A percentile compares a stretch with the other conserved stretches of the same genome.
phyloP scores from a whole-genome alignment of 2,329 filamentous ascomycete genomes.

The Clonostachys rosea region DNA sequence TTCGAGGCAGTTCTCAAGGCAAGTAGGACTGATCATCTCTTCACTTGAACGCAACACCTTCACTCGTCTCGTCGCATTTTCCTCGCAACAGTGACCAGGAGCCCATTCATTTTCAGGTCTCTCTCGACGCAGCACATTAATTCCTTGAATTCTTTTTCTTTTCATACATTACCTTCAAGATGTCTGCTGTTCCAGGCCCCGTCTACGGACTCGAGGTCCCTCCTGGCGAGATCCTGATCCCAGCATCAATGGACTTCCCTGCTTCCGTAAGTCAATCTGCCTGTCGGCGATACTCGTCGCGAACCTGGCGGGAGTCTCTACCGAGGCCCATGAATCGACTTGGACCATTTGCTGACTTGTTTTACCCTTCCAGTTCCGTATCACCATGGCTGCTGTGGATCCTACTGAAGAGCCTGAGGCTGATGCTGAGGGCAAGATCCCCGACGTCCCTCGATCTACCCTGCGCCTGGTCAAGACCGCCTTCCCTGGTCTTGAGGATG shows the following conservation, averaged over 20 bases:
- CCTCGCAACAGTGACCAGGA: too few relatives aligned
- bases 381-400: constrained; percentile 98
- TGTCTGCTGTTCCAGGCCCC: constrained; percentile 64
- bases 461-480: constrained; percentile 84
- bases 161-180: constrained; percentile 16
- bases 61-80: constrained; percentile 1
- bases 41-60: constrained; percentile 9
- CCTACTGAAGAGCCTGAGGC: constrained; percentile 71
- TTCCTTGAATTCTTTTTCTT: too few relatives aligned
- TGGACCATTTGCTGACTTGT: not conserved
- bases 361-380: constrained; percentile 65
- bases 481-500: constrained; percentile 49
- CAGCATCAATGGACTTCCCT: constrained; percentile 73
- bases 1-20: constrained; percentile 13
- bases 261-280: constrained; percentile 64
- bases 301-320: not conserved
- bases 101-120: too few relatives aligned
- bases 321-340: too few relatives aligned
- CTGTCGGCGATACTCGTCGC: not conserved
- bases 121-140: too few relatives aligned
- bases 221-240: constrained; percentile 75
- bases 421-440: constrained; percentile 57
- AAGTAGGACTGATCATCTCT: not conserved
- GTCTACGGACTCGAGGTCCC: constrained; percentile 92
- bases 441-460: constrained; percentile 69